A percentile compares a stretch with the other conserved stretches of the same genome.
phyloP scores from a whole-genome alignment of 345 rosid genomes.

The Pistacia vera region DNA sequence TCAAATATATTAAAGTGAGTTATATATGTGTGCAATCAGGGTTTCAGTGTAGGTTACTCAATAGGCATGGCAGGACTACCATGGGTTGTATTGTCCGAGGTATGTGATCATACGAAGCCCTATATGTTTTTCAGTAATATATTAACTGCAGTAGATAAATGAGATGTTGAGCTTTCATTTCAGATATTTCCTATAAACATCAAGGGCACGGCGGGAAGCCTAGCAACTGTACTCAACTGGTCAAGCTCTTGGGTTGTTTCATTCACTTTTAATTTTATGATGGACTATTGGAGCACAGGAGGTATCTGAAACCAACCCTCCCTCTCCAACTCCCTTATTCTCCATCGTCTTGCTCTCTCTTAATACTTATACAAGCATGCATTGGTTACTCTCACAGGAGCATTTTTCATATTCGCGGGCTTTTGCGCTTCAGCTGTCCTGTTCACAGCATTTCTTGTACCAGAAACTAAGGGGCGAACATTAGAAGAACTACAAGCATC shows the following conservation, averaged over 20 bases:
- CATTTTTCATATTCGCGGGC: slow-evolving; percentile 49
- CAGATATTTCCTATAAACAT: slow-evolving; percentile 63
- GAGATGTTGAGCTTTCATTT: neutral
- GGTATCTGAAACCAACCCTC: slow-evolving; percentile 26
- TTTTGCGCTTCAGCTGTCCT: slow-evolving; percentile 16
- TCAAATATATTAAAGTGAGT: neutral
- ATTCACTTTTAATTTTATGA: slow-evolving; percentile 52
- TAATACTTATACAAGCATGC: neutral
- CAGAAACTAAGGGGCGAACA: slow-evolving; percentile 31
- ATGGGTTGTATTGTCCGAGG: slow-evolving; percentile 39
- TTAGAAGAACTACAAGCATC: slow-evolving; percentile 37
- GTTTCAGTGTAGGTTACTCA: slow-evolving; percentile 11
- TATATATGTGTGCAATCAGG: slow-evolving; percentile 3
- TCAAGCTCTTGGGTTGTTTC: slow-evolving; percentile 44
- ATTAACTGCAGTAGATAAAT: too few relatives aligned
- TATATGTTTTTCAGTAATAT: neutral
- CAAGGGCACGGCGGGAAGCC: slow-evolving; percentile 59
- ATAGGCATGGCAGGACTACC: slow-evolving; percentile 30
- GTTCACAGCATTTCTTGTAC: slow-evolving; percentile 24
- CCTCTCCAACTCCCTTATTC: neutral
- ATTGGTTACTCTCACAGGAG: slow-evolving; percentile 33
- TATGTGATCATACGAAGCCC: neutral
- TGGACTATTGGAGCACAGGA: slow-evolving; percentile 44
- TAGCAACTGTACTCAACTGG: slow-evolving; percentile 47
- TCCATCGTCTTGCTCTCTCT: neutral